phyloP scores from a whole-genome alignment of 192 early-diverging fungal genomes.

The Oehlia diaphana region DNA sequence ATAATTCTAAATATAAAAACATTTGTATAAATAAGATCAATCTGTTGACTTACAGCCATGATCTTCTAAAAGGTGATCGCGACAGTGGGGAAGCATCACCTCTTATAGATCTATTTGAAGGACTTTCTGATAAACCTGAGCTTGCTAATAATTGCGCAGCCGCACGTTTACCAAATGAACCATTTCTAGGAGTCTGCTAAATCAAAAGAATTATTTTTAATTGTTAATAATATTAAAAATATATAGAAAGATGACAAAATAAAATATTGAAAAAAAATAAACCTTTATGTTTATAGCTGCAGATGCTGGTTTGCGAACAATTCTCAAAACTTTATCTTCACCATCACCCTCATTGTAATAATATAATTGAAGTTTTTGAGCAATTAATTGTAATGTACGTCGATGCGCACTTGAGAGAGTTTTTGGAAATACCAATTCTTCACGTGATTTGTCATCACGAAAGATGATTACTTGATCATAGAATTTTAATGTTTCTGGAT shows the following conservation, averaged over 20 bases:
- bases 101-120: constrained; percentile 26
- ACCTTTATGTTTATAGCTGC: constrained; percentile 30
- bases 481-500: constrained; percentile 65
- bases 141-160: constrained; percentile 22
- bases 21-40: neutral
- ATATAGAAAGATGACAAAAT: neutral
- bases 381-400: constrained; percentile 65
- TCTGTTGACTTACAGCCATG: constrained; percentile 24
- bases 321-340: constrained; percentile 44
- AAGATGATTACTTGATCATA: constrained; percentile 75
- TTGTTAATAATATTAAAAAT: no score
- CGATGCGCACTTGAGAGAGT: constrained; percentile 59
- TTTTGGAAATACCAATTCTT: constrained; percentile 67
- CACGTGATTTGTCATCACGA: constrained; percentile 64
- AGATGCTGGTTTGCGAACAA: constrained; percentile 40
- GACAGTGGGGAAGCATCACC: constrained; percentile 30
- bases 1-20: neutral
- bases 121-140: constrained; percentile 26
- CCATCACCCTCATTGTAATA: constrained; percentile 53
- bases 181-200: constrained; percentile 24
- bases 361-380: constrained; percentile 64
- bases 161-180: constrained; percentile 27
- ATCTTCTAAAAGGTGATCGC: constrained; percentile 31
- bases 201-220: neutral
- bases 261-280: neutral